Base-by-base conservation (phyloP, 2,329 filamentous ascomycete species). In the Colletotrichum chrysophilum region DNA sequence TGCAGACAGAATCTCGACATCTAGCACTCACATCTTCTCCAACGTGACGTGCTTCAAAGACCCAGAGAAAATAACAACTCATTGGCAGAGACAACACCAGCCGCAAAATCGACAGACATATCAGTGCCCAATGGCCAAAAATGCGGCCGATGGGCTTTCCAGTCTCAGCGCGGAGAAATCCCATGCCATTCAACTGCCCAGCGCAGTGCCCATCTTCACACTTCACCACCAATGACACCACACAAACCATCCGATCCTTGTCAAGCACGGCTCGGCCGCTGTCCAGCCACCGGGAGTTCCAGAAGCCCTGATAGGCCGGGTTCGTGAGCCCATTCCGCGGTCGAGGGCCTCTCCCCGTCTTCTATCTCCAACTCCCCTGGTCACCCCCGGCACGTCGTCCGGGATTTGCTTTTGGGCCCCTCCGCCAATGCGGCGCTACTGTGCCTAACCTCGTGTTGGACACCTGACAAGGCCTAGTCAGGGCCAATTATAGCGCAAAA, bases 341-440 rank as follows among this genome's bases (percentile, higher is more conserved):
- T n/a, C 30, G 28, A 55, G 18, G 26, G 18, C 13, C 62, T 64
- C 32, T 52, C 43, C 43, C 43, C 43, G 43, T 52, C 43, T 52
- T 52, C n/a, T 4, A 18, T 48, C 38, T n/a, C 18, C 38, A 48
- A 48, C 38, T 48, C 60, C 60, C 24, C 48, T 43, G 56, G n/a
- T 43, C 1, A 7, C 36, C 32, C 56, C 38, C 38, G 64, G 32
- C 34, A 75, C 21, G 6, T 34, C 26, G 60, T 21, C 72, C 64
- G 58, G 73, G 70, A 62, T 75, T 64, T 73, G 60, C 38, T 60
- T 64, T 67, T 62, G 32, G 34, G 43, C 64, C 61, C 73, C 55
- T 48, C 72, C 43, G 70, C 70, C 70, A 75, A 73, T 74, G 70
- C 70, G 56, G 56, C 70, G 70, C 74, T 76, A 76, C 74, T 76